These are phyloP conservation scores for Selaginella tamariscina DNA, from an alignment of 75 land plant species.

Conservation along the genomic window DNA sequence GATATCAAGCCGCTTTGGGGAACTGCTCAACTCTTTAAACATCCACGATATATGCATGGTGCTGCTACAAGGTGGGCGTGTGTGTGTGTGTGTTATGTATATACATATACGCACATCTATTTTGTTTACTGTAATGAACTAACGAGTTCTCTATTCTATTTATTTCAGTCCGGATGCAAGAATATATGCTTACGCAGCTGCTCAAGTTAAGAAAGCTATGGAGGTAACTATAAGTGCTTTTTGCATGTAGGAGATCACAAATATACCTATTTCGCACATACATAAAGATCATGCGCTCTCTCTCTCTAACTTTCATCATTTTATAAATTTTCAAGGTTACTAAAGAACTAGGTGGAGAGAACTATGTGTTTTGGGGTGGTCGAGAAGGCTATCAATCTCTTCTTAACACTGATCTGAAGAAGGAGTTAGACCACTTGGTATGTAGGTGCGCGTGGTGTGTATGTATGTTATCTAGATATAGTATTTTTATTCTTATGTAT, in stretches of 20 bases:
- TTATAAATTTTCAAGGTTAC: slow-evolving; percentile 47
- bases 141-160: slow-evolving; percentile 12
- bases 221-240: too few species aligned
- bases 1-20: slow-evolving; percentile 81
- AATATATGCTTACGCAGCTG: slow-evolving; percentile 91
- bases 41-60: slow-evolving; percentile 97
- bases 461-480: too few species aligned
- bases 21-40: slow-evolving; percentile 84
- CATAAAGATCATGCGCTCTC: too few species aligned
- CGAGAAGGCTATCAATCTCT: slow-evolving; percentile 92
- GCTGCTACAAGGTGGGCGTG: slow-evolving; percentile 91
- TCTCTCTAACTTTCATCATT: too few species aligned
- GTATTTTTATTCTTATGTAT: not conserved
- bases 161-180: slow-evolving; percentile 54
- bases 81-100: not conserved
- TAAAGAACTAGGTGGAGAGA: slow-evolving; percentile 88
- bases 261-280: too few species aligned
- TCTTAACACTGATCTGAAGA: slow-evolving; percentile 80
- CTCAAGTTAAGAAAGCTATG: slow-evolving; percentile 98
- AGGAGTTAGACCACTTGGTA: slow-evolving; percentile 94
- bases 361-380: slow-evolving; percentile 98
- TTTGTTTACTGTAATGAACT: slow-evolving; percentile 3
- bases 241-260: too few species aligned
- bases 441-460: too few species aligned
- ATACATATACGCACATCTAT: not conserved